Base-by-base conservation (phyloP, 2,329 filamentous ascomycete genomes). In the Clonostachys rosea region DNA sequence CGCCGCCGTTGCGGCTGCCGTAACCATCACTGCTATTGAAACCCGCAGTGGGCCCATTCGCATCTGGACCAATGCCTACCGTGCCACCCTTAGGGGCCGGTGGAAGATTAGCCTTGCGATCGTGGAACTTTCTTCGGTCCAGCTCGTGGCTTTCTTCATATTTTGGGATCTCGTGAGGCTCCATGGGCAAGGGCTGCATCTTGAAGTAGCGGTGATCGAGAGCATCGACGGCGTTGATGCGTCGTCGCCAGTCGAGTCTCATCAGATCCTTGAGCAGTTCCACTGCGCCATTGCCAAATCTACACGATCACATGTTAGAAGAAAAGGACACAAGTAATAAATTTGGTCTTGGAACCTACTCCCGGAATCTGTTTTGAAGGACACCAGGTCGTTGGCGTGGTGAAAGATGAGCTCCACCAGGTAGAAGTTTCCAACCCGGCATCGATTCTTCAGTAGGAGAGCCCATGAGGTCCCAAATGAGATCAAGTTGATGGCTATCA, bases 91-190 rank as follows among this genome's bases (percentile, higher is more conserved):
- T 91, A 0, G 94, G 94, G 1, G 92, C 94, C 12, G 94, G 92
- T 5, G 92, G 92, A 11, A 92, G 77, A 18, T 85, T 87, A 18
- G 87, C 87, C 60, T 89, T 89, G 59, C 94, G 86, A 49, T 91
- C 87, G 54, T 95, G 86, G 56, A 91, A 92, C 67, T 92, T 95
- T 63, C 91, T 83, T 44, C 92, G 82, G 63, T 99, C 94, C n/a
- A 97, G 75, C 66, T 99, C 94, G 66, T 99, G 94, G 41, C 91
- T 96, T 59, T 96, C 92, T 61, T 95, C 89, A 59, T 96, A 97
- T 14, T 74, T 79, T 3, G 94, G 94, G n/a, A 99, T 79, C 44
- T 97, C 91, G 53, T 87, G 85, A 2, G 94, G 90, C 47, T 81
- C 80, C 37, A 91, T 84, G 9, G 94, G 94, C 5, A 87, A 73